Percentiles rank a stretch among this genome's conserved stretches.
phyloP scores from a whole-genome alignment of 495 filamentous ascomycete species.

The Podospora pseudopauciseta region DNA sequence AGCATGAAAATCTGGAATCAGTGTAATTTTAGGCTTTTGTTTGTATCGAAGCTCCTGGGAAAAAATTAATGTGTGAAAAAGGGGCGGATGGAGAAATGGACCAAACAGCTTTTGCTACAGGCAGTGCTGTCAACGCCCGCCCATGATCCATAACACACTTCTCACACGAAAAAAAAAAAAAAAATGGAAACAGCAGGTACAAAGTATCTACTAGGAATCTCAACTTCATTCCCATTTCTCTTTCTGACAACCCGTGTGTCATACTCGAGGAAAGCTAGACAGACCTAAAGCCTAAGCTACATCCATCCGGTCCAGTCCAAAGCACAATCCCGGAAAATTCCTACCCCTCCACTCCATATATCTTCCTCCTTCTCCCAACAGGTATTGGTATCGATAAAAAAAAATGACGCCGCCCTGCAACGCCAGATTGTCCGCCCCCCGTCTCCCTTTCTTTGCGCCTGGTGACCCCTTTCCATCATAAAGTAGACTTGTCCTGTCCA shows the following conservation, averaged over 20 bases:
- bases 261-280: background rate
- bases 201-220: background rate
- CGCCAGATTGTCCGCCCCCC: conserved; percentile 6
- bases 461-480: background rate
- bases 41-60: background rate
- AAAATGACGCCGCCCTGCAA: conserved; percentile 23
- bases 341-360: background rate
- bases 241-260: background rate
- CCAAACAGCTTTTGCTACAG: too few relatives aligned
- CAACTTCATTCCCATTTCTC: too few relatives aligned
- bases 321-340: background rate
- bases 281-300: background rate
- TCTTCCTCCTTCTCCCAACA: background rate
- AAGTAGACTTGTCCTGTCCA: background rate
- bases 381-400: conserved; percentile 8
- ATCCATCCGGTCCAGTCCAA: background rate
- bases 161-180: background rate
- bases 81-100: too few relatives aligned
- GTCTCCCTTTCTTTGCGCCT: background rate
- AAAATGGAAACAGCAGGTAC: background rate
- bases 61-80: background rate
- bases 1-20: background rate
- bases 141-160: too few relatives aligned
- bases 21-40: background rate
- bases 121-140: too few relatives aligned